Evolutionary conservation across 768 basidiomycete species (phyloP).

Genomic region (Xerocomus spinulosus): DNA sequence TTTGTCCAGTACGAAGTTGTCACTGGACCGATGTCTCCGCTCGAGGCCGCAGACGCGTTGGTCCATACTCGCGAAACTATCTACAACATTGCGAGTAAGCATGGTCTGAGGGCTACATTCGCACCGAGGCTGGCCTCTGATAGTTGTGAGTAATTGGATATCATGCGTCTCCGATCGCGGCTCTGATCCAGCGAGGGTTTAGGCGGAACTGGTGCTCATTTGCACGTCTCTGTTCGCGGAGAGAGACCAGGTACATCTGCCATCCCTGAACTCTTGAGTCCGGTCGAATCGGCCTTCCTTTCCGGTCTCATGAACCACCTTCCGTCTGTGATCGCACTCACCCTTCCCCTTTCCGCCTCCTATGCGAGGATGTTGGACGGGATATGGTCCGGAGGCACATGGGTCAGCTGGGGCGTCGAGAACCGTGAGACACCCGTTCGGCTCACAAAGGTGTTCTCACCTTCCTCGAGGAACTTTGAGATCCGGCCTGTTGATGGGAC

Average conservation of each 20-base stretch:
- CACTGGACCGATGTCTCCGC: constrained; percentile 60
- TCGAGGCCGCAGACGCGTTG: constrained; percentile 64
- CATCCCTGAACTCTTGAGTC: constrained; percentile 34
- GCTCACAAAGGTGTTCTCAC: constrained; percentile 44
- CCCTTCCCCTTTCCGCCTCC: constrained; percentile 55
- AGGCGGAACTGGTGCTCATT: constrained; percentile 57
- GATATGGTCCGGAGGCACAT: constrained; percentile 69
- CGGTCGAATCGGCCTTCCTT: constrained; percentile 56
- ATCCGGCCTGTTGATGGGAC: constrained; percentile 59
- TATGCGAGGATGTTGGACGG: constrained; percentile 64
- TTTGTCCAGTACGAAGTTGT: constrained; percentile 55
- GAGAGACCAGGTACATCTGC: constrained; percentile 8
- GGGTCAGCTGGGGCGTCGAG: constrained; percentile 62
- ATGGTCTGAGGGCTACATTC: constrained; percentile 62
- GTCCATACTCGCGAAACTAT: constrained; percentile 67
- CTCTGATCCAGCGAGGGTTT: neutral
- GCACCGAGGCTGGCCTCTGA: constrained; percentile 50
- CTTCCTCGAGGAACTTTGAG: constrained; percentile 56
- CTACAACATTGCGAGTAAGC: constrained; percentile 57
- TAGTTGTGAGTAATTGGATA: constrained; percentile 26
- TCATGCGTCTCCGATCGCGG: neutral
- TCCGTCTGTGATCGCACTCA: constrained; percentile 52
- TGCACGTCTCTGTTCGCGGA: constrained; percentile 59
- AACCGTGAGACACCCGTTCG: constrained; percentile 66
- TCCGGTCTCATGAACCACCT: constrained; percentile 55